phyloP scores from a whole-genome alignment of 768 basidiomycete genomes.

The Neoboletus subvelutipes region DNA sequence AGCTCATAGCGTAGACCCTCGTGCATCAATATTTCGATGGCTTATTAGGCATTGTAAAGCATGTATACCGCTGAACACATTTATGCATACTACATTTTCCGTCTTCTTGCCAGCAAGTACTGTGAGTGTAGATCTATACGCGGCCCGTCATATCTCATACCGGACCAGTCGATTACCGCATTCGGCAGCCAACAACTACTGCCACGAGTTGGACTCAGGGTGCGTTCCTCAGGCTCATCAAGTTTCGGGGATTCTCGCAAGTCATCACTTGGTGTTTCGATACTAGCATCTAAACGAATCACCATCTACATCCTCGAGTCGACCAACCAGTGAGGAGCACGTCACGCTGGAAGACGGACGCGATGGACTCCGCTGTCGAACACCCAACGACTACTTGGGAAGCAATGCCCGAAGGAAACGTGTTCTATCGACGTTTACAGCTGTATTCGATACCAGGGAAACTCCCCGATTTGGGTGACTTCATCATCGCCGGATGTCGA shows the following conservation, averaged over 20 bases:
- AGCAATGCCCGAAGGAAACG: slow-evolving; percentile 81
- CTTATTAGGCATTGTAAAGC: slow-evolving; percentile 7
- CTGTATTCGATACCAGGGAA: slow-evolving; percentile 82
- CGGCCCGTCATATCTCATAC: too few species aligned
- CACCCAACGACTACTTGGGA: slow-evolving; percentile 88
- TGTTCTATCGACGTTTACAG: slow-evolving; percentile 85
- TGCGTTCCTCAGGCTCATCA: not conserved
- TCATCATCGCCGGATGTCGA: slow-evolving; percentile 75
- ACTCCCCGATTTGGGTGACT: slow-evolving; percentile 75
- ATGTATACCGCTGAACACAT: slow-evolving; percentile 3
- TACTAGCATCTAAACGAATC: not conserved
- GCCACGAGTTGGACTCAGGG: not conserved
- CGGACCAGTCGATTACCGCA: not conserved
- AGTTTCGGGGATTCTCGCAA: not conserved
- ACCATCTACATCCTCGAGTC: not conserved
- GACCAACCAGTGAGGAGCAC: not conserved
- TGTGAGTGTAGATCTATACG: not conserved
- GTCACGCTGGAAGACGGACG: not conserved
- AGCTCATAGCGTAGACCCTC: slow-evolving; percentile 2
- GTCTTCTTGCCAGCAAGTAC: not conserved
- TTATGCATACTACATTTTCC: not conserved
- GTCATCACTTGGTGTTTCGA: not conserved
- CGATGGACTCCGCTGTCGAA: slow-evolving; percentile 45
- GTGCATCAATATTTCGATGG: not conserved
- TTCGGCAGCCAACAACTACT: not conserved